Conservation (phyloP, 257 asterid genomes). For the Anisodus tanguticus region DNA sequence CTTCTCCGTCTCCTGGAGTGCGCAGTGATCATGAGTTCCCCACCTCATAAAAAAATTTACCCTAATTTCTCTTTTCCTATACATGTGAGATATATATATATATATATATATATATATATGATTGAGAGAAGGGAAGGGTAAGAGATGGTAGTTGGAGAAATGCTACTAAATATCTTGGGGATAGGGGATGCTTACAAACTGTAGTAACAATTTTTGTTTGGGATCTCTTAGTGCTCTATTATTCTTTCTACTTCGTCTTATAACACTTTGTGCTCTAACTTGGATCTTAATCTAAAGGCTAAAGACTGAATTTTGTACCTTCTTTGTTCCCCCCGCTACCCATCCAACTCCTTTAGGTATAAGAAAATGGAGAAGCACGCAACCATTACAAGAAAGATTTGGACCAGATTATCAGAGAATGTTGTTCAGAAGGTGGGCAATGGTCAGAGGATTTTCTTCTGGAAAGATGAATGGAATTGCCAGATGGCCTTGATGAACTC, state of each 20-base stretch:
- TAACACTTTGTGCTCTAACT: not conserved
- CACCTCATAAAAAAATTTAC: not conserved
- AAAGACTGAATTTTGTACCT: not conserved
- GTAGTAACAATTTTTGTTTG: not conserved
- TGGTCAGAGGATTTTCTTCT: too few relatives aligned
- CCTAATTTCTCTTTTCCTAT: not conserved
- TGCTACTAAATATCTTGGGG: slow-evolving; percentile 15
- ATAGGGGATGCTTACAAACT: not conserved
- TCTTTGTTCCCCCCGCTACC: not conserved
- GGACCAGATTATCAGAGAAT: too few relatives aligned
- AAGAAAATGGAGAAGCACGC: not conserved
- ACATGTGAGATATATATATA: not conserved
- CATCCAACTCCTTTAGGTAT: not conserved
- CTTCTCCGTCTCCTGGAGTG: not conserved
- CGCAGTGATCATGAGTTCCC: not conserved
- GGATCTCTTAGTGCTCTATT: not conserved
- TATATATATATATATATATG: not conserved
- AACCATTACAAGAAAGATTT: not conserved
- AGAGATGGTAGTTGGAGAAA: slow-evolving; percentile 5
- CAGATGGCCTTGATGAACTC: too few relatives aligned
- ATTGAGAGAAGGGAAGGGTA: not conserved
- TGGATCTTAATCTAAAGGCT: slow-evolving; percentile 5
- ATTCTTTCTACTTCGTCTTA: slow-evolving; percentile 3
- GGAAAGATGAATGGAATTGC: too few relatives aligned
- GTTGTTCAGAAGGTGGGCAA: too few relatives aligned